Evolutionary conservation across 2,329 filamentous ascomycete genomes (phyloP).

Genomic region (Acrodontium crateriforme): DNA sequence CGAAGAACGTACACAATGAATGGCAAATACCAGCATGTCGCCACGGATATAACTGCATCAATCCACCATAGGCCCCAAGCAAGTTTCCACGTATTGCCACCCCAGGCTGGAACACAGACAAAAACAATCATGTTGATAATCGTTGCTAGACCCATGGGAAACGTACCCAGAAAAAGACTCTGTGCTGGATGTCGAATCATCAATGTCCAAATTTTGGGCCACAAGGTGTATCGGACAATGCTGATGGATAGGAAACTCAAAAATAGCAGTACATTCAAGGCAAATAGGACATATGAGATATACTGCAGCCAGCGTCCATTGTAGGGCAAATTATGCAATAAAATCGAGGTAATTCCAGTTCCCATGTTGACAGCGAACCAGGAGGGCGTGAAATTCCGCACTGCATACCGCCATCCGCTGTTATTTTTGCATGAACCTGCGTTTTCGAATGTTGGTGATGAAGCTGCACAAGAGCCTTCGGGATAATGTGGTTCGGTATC

Average conservation of each 20-base stretch:
- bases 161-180: conserved; percentile 48
- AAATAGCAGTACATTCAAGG: conserved; percentile 46
- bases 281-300: conserved; percentile 47
- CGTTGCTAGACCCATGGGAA: conserved; percentile 20
- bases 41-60: conserved; percentile 8
- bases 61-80: conserved; percentile 14
- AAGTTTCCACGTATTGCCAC: conserved; percentile 6
- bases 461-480: no score
- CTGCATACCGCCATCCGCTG: conserved; percentile 14
- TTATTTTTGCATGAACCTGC: conserved; percentile 3
- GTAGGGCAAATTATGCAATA: conserved; percentile 50
- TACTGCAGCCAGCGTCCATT: conserved; percentile 43
- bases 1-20: conserved; percentile 8
- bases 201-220: conserved; percentile 49
- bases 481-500: no score
- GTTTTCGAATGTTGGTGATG: no score
- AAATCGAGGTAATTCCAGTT: conserved; percentile 51
- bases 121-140: conserved; percentile 16
- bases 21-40: conserved; percentile 9
- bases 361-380: conserved; percentile 36
- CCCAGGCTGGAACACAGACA: conserved; percentile 18
- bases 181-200: conserved; percentile 56
- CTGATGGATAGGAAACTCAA: conserved; percentile 39
- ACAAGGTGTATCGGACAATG: conserved; percentile 47
- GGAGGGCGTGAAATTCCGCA: conserved; percentile 18